Evolutionary conservation across 1,139 yeast species (phyloP), one percentile per base, ranked within the genome.

Genomic region (Candida sp.): DNA sequence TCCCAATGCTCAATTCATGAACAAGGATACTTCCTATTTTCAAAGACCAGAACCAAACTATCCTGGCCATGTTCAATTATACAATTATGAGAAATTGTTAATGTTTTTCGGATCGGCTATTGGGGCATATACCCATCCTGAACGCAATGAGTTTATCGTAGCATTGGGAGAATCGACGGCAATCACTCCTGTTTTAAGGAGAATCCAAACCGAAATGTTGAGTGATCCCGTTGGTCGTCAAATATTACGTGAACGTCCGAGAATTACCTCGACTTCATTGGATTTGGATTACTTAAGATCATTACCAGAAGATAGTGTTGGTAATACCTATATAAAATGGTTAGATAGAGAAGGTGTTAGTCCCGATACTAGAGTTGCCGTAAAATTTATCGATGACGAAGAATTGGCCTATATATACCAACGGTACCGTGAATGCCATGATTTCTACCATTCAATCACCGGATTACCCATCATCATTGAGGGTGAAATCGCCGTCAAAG

Each of bases 101-200:
- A 68, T 93, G 67, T 79, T 87, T 48, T 64, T 76, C 0, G 86
- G 93, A 1, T 85, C 96, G 5, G 90, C 96, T 1, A 58, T 87
- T n/a, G 95, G 93, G 15, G 86, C 97, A 0, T 83, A 77, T 52
- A 70, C 82, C 46, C 95, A 90, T 57, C 99, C 98, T 1, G 89
- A 84, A 55, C 61, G 86, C 41, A 83, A 84, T 45, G 89, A 85
- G 55, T 76, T 82, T 53, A 87, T 93, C 47, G 97, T 95, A n/a
- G 95, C 93, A 22, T 77, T 93, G 48, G 99, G 99, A 1, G 99
- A 93, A 61, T 82, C 93, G 15, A 86, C 97, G 0, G 97, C 97
- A 4, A 71, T 87, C 39, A 81, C 84, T 9, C 77, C 75, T 35
- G 81, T 90, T 30, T 73, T 95, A 47, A 73, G 72, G 27, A 65